Evolutionary conservation across 306 rosid species (phyloP).

Genomic region (Quercus dentata): DNA sequence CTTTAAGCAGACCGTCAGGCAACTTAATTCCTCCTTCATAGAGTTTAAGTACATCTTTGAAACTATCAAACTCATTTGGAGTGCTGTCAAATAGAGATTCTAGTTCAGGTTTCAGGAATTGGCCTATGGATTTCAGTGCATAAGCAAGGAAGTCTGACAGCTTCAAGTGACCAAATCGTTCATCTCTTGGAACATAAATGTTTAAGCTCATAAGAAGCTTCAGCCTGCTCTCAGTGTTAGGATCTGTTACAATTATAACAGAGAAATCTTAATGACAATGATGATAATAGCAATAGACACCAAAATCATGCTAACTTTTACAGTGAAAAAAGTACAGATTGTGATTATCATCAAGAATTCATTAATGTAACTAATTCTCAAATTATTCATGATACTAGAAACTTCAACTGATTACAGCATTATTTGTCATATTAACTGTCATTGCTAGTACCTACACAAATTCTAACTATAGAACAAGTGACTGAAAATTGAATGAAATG

Average conservation of each 20-base stretch:
- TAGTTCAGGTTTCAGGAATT: slow-evolving; percentile 59
- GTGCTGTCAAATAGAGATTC: slow-evolving; percentile 47
- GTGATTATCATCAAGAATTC: neutral
- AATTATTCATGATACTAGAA: neutral
- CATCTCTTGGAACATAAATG: slow-evolving; percentile 86
- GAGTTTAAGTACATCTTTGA: slow-evolving; percentile 56
- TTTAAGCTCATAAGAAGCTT: slow-evolving; percentile 37
- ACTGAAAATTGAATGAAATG: neutral
- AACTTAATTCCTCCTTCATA: slow-evolving; percentile 72
- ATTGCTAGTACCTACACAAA: neutral
- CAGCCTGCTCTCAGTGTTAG: slow-evolving; percentile 53
- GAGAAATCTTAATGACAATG: neutral
- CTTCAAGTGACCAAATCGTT: slow-evolving; percentile 73
- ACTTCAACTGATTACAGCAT: neutral
- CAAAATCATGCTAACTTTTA: neutral
- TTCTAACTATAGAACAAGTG: neutral
- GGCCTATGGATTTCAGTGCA: slow-evolving; percentile 59
- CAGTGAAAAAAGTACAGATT: neutral
- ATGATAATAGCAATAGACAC: neutral
- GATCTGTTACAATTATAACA: slow-evolving; percentile 41
- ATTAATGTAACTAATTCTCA: neutral
- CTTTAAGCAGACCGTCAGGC: slow-evolving; percentile 44
- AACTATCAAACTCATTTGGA: slow-evolving; percentile 57
- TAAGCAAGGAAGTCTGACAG: slow-evolving; percentile 68
- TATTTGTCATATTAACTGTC: neutral